Percentiles rank a stretch among this genome's conserved stretches.
These are phyloP conservation scores for Penicillium brasilianum DNA, from an alignment of 2,329 filamentous ascomycete species.

Conservation along the genomic window DNA sequence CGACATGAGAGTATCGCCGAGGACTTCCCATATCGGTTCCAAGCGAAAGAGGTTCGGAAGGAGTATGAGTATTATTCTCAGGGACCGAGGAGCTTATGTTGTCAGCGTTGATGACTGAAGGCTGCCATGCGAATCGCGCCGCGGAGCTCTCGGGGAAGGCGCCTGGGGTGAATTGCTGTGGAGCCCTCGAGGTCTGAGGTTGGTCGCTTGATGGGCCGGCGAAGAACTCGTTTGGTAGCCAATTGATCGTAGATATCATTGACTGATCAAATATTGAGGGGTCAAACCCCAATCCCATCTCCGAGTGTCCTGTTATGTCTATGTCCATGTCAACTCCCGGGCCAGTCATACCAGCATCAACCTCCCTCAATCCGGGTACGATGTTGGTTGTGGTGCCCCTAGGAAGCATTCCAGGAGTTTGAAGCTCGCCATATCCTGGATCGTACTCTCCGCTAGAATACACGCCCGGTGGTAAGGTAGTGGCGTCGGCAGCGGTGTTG, in stretches of 20 bases:
- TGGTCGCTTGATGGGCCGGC: constrained; percentile 24
- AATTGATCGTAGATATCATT: constrained; percentile 42
- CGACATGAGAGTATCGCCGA: constrained; percentile 24
- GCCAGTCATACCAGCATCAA: constrained; percentile 16
- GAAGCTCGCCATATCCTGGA: constrained; percentile 16
- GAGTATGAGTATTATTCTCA: constrained; percentile 27
- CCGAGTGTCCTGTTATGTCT: constrained; percentile 22
- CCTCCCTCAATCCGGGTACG: constrained; percentile 15
- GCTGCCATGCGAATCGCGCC: constrained; percentile 35
- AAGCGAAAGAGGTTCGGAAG: constrained; percentile 27
- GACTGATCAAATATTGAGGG: constrained; percentile 35
- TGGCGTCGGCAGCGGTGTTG: constrained; percentile 13
- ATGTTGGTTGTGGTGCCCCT: constrained; percentile 12
- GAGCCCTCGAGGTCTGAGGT: constrained; percentile 14
- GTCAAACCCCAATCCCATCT: constrained; percentile 32
- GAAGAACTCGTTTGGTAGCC: constrained; percentile 42
- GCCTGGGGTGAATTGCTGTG: constrained; percentile 29
- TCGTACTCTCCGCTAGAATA: constrained; percentile 7
- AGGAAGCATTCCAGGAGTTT: constrained; percentile 20
- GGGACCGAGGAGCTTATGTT: constrained; percentile 23
- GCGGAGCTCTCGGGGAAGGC: constrained; percentile 25
- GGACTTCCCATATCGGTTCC: constrained; percentile 29
- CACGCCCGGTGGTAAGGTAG: constrained; percentile 13
- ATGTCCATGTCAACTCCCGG: constrained; percentile 28
- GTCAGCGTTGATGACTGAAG: constrained; percentile 29